Conservation (phyloP, 75 land plant species). For the Adiantum capillusveneris region DNA sequence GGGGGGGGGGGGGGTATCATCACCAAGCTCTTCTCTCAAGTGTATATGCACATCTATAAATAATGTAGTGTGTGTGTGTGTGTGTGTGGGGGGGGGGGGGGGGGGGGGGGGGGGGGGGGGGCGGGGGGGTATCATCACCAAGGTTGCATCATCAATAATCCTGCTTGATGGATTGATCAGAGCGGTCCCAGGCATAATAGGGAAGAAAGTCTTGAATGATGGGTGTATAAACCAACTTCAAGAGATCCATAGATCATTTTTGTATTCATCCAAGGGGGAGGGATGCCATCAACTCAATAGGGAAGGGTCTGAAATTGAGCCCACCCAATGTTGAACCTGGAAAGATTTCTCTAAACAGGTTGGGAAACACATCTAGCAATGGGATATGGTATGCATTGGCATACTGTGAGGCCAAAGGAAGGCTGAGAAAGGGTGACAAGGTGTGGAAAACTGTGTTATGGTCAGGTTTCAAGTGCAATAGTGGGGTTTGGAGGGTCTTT, state of each 20-base stretch:
- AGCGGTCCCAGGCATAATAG: constrained; percentile 4
- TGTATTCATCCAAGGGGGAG: constrained; percentile 48
- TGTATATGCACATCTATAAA: no score
- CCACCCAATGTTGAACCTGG: constrained; percentile 45
- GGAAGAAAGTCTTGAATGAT: not conserved
- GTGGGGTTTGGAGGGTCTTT: constrained; percentile 18
- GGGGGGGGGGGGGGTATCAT: no score
- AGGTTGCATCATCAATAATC: constrained; percentile 32
- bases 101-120: constrained; percentile 45
- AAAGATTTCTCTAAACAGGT: constrained; percentile 51
- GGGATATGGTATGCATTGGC: constrained; percentile 55
- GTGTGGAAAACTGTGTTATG: constrained; percentile 30
- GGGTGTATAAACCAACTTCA: constrained; percentile 22
- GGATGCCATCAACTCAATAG: constrained; percentile 41
- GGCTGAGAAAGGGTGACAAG: constrained; percentile 35
- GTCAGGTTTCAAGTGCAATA: constrained; percentile 38
- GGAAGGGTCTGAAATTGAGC: constrained; percentile 19
- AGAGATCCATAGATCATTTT: constrained; percentile 46
- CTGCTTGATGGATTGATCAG: constrained; percentile 33
- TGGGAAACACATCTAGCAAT: constrained; percentile 58
- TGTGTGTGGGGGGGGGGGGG: no score
- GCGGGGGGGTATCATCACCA: constrained; percentile 33
- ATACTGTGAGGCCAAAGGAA: constrained; percentile 57
- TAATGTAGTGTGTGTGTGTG: no score
- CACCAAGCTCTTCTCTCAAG: no score